Evolutionary conservation across 176 grass and related monocot species (phyloP), one percentile per base, ranked within the genome.

Genomic region (Pontederia crassipes): DNA sequence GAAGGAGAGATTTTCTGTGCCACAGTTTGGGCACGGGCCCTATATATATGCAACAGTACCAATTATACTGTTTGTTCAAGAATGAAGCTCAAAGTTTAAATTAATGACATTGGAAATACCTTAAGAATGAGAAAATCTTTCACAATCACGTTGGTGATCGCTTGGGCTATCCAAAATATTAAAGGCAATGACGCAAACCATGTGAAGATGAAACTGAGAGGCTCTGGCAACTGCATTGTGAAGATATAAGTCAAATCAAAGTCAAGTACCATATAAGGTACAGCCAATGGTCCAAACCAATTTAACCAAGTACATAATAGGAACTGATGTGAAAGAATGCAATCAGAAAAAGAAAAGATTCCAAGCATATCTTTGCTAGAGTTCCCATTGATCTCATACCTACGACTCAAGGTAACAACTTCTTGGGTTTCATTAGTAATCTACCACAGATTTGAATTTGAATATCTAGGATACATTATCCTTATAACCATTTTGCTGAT

Each of bases 151-250:
- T 62, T 95, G 14, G 90, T 89, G 48, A 95, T 72, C 68, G 70
- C 24, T 27, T 78, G 73, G 62, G 90, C 75, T 76, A 86, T 35
- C 80, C 62, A 86, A 79, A 95, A 87, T 66, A 95, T 89, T 35
- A 89, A 64, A 59, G 90, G 90, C 49, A 95, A 70, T 62, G 90
- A 86, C 66, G 90, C 83, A 60, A 95, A 89, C 90, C 86, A 95
- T 63, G 83, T 95, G 72, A 95, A 95, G 72, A 95, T 86, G 80
- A 95, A 95, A 81, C 90, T 84, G 75, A 78, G 89, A 57, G 86
- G 90, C 78, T 95, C 90, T 50, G 86, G 90, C 80, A 95, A 77
- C 90, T 95, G 83, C 76, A 73, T 79, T 32, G 69, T 57, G 53
- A 20, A n/a, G 82, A 76, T 55, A 72, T 12, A 28, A 55, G 63